Evolutionary conservation across 352 stramenopile species (phyloP).

Genomic region (Phytophthora cryptogea): DNA sequence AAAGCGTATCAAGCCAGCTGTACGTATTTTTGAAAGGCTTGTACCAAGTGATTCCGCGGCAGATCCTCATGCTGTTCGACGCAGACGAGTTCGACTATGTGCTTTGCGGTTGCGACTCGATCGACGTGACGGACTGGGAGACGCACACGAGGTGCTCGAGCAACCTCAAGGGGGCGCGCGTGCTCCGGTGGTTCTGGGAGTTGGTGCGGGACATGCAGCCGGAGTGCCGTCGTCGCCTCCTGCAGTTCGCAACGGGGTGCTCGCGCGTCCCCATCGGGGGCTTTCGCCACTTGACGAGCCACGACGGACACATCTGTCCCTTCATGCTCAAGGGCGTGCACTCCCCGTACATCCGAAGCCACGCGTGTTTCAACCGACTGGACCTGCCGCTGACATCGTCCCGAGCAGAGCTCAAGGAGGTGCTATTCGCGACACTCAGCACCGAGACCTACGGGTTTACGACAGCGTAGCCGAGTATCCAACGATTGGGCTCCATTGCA

Average conservation of each 20-base stretch:
- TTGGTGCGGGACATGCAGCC: slow-evolving; percentile 81
- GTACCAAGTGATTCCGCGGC: slow-evolving; percentile 93
- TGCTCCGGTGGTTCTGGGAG: slow-evolving; percentile 60
- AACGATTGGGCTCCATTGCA: not conserved
- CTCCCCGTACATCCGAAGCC: slow-evolving; percentile 49
- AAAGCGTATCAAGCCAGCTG: slow-evolving; percentile 83
- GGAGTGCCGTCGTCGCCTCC: slow-evolving; percentile 53
- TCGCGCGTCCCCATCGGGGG: slow-evolving; percentile 63
- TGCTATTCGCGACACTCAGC: slow-evolving; percentile 40
- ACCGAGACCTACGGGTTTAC: slow-evolving; percentile 51
- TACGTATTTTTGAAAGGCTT: slow-evolving; percentile 89
- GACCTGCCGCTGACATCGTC: slow-evolving; percentile 89
- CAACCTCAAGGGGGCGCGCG: slow-evolving; percentile 33
- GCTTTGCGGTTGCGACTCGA: slow-evolving; percentile 92
- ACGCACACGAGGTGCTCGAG: slow-evolving; percentile 65
- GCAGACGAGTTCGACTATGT: slow-evolving; percentile 95
- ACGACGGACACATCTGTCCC: slow-evolving; percentile 59
- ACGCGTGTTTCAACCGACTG: slow-evolving; percentile 82
- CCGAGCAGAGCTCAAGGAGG: slow-evolving; percentile 48
- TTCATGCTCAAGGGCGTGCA: slow-evolving; percentile 64
- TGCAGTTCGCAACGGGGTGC: slow-evolving; percentile 75
- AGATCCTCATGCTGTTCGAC: slow-evolving; percentile 94
- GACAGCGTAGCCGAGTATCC: slow-evolving; percentile 25
- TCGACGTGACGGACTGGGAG: slow-evolving; percentile 96
- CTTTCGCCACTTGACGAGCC: slow-evolving; percentile 55